phyloP scores from a whole-genome alignment of 148 eudicot species.

The Pharnaceum exiguum region DNA sequence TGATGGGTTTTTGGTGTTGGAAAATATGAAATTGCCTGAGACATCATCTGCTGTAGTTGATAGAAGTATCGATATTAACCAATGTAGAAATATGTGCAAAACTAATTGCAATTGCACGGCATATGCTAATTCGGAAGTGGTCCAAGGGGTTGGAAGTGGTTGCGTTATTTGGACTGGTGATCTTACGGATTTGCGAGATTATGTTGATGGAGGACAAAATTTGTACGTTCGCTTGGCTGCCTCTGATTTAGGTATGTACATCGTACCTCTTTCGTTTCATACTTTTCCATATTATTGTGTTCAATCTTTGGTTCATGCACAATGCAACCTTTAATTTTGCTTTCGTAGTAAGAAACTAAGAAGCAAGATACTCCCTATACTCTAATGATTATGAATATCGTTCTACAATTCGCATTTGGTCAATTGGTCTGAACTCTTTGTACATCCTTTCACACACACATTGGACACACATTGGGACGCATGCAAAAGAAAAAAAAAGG shows the following conservation, averaged over 20 bases:
- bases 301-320: no score
- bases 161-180: conserved; percentile 34
- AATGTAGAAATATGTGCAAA: conserved; percentile 42
- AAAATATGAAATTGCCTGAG: conserved; percentile 57
- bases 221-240: conserved; percentile 31
- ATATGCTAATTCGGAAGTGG: conserved; percentile 27
- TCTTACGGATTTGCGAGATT: conserved; percentile 32
- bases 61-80: conserved; percentile 24
- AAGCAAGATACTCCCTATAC: no score
- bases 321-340: no score
- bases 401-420: no score
- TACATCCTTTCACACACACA: no score
- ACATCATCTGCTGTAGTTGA: conserved; percentile 33
- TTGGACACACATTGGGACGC: no score
- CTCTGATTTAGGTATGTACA: conserved; percentile 33
- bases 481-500: no score
- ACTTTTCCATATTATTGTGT: no score
- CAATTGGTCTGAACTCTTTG: no score
- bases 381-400: no score
- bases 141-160: conserved; percentile 25
- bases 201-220: conserved; percentile 34
- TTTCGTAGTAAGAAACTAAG: no score
- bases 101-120: conserved; percentile 57
- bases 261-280: not conserved
- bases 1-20: conserved; percentile 47